Conservation (phyloP, 345 rosid species). For the Salix caprea region DNA sequence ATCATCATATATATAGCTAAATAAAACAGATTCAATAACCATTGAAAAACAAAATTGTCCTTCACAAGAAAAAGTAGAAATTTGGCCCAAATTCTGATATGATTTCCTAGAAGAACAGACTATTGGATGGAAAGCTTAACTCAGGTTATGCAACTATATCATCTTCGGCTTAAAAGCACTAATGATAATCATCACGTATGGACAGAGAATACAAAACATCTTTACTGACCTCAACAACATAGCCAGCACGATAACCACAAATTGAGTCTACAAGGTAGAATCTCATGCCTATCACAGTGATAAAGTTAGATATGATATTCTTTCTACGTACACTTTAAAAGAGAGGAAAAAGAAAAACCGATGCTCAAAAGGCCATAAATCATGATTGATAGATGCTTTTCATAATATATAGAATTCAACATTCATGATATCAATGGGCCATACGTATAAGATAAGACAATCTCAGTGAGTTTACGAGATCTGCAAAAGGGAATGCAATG, state of each 20-base stretch:
- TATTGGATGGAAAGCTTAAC: too few relatives aligned
- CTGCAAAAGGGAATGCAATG: conserved; percentile 90
- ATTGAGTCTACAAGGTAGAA: conserved; percentile 60
- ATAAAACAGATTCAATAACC: not conserved
- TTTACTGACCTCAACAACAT: conserved; percentile 62
- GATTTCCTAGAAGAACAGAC: not conserved
- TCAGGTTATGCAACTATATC: too few relatives aligned
- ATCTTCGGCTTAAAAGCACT: too few relatives aligned
- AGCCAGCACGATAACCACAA: conserved; percentile 89
- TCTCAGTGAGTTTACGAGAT: conserved; percentile 90
- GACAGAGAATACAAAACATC: not conserved
- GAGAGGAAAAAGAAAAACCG: not conserved
- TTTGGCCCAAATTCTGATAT: not conserved
- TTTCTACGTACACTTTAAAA: conserved; percentile 4
- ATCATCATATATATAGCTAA: not conserved
- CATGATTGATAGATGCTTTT: not conserved
- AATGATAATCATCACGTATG: not conserved
- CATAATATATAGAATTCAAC: not conserved
- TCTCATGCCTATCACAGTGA: conserved; percentile 57
- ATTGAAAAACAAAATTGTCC: not conserved
- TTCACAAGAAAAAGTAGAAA: not conserved
- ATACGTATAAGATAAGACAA: conserved; percentile 79
- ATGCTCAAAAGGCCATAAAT: not conserved
- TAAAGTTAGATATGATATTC: conserved; percentile 6
- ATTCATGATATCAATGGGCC: conserved; percentile 24